phyloP scores from a whole-genome alignment of 1,284 basidiomycete genomes.

The Entoloma clypeatum region DNA sequence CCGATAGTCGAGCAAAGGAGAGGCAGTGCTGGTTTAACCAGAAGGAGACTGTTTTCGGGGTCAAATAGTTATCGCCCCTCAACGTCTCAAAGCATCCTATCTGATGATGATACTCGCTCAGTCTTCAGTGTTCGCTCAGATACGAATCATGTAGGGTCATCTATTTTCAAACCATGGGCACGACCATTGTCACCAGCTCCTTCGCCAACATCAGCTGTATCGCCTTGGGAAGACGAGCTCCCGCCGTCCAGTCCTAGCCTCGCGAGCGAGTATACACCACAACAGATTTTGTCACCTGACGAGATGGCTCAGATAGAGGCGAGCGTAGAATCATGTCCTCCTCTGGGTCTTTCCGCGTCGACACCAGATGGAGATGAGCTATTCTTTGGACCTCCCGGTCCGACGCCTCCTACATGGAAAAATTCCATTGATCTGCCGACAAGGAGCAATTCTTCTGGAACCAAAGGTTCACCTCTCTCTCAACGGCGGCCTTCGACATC shows the following conservation, averaged over 20 bases:
- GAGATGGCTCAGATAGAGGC: slow-evolving; percentile 60
- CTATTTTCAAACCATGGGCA: slow-evolving; percentile 27
- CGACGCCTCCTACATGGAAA: slow-evolving; percentile 15
- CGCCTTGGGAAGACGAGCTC: slow-evolving; percentile 44
- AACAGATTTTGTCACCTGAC: slow-evolving; percentile 60
- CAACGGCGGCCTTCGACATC: slow-evolving; percentile 26
- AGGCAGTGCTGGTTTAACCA: slow-evolving; percentile 30
- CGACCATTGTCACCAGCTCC: slow-evolving; percentile 21
- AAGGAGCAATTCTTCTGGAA: slow-evolving; percentile 20
- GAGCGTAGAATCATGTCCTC: slow-evolving; percentile 30
- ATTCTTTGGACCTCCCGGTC: too few species aligned
- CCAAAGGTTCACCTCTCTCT: slow-evolving; percentile 16
- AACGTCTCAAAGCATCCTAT: slow-evolving; percentile 37
- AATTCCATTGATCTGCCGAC: slow-evolving; percentile 12
- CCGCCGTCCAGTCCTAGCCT: slow-evolving; percentile 32
- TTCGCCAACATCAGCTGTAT: too few species aligned
- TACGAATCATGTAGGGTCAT: slow-evolving; percentile 27
- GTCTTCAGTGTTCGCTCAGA: slow-evolving; percentile 49
- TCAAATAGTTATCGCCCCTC: slow-evolving; percentile 50
- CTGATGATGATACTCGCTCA: slow-evolving; percentile 50
- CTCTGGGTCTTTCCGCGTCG: slow-evolving; percentile 32
- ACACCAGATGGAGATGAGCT: slow-evolving; percentile 27
- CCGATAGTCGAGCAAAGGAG: slow-evolving; percentile 28
- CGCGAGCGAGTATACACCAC: slow-evolving; percentile 48
- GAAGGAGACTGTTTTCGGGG: slow-evolving; percentile 61